A percentile compares a stretch with the other conserved stretches of the same genome.
phyloP scores from a whole-genome alignment of 768 basidiomycete species.

The Russula dissimulans region DNA sequence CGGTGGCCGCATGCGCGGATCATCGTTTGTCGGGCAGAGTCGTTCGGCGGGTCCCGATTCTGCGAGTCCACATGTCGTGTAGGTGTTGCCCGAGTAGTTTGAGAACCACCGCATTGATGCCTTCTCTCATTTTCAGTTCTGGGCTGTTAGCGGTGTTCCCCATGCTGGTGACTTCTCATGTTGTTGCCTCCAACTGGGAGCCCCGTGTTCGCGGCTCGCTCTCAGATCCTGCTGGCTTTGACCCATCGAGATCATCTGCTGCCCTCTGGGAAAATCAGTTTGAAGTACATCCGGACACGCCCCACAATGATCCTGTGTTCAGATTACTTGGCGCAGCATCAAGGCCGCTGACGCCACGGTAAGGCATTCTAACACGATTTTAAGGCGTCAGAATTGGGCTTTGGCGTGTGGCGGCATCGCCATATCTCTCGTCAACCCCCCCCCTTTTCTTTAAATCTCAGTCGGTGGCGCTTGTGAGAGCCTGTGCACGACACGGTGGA shows the following conservation, averaged over 20 bases:
- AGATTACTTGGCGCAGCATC: slow-evolving; percentile 12
- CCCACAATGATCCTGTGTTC: slow-evolving; percentile 48
- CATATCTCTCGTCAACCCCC: background rate
- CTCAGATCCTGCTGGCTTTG: slow-evolving; percentile 64
- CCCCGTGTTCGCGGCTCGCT: slow-evolving; percentile 44
- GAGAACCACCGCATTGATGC: slow-evolving; percentile 15
- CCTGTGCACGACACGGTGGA: background rate
- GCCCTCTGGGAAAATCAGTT: slow-evolving; percentile 80
- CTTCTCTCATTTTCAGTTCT: slow-evolving; percentile 39
- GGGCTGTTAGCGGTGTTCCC: slow-evolving; percentile 72
- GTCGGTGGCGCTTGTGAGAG: background rate
- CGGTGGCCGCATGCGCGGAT: slow-evolving; percentile 81
- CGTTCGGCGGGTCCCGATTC: slow-evolving; percentile 48
- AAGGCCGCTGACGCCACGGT: slow-evolving; percentile 8
- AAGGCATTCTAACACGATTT: background rate
- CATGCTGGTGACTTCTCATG: slow-evolving; percentile 59
- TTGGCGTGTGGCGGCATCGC: background rate
- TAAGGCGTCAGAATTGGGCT: background rate
- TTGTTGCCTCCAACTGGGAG: slow-evolving; percentile 52
- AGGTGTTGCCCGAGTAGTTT: slow-evolving; percentile 27
- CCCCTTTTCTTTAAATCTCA: background rate
- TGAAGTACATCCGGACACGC: slow-evolving; percentile 82
- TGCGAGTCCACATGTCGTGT: slow-evolving; percentile 37
- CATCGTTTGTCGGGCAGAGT: slow-evolving; percentile 77
- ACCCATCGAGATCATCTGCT: slow-evolving; percentile 74